These are phyloP conservation scores for Kuraishia borneana DNA, from an alignment of 805 yeast genomes.

Conservation along the genomic window DNA sequence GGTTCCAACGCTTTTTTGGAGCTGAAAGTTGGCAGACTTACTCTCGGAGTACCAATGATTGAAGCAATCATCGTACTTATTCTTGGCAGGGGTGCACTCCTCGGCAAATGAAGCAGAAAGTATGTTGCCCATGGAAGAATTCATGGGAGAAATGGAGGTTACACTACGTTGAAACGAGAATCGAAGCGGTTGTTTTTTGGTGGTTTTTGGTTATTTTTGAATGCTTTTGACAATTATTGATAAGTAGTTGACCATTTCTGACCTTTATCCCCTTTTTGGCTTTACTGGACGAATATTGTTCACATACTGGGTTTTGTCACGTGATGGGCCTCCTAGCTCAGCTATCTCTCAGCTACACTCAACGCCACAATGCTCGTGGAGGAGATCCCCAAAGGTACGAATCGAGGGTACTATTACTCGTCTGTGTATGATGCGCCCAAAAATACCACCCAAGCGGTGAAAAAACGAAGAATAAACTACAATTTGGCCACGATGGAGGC, in stretches of 20 bases:
- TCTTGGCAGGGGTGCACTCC: conserved; percentile 83
- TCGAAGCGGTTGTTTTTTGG: neutral
- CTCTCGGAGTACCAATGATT: conserved; percentile 91
- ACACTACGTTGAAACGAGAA: neutral
- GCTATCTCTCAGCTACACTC: too few species aligned
- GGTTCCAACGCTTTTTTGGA: neutral
- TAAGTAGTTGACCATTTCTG: neutral
- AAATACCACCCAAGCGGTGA: conserved; percentile 4
- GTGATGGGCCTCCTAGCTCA: too few species aligned
- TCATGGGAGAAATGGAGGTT: neutral
- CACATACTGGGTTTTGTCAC: too few species aligned
- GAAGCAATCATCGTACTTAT: conserved; percentile 85
- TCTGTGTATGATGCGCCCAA: conserved; percentile 12
- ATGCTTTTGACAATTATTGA: neutral
- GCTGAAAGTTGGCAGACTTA: conserved; percentile 14
- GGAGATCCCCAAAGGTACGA: conserved; percentile 16
- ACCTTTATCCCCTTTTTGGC: neutral
- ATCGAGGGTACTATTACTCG: conserved; percentile 13
- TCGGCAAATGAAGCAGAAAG: conserved; percentile 93
- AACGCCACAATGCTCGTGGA: too few species aligned
- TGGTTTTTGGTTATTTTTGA: neutral
- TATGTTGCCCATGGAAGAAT: conserved; percentile 44
- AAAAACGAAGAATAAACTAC: conserved; percentile 21
- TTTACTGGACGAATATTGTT: too few species aligned
- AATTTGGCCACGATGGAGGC: conserved; percentile 15